Conservation (phyloP, 2,329 filamentous ascomycete species). For the Blastomyces parvus region DNA sequence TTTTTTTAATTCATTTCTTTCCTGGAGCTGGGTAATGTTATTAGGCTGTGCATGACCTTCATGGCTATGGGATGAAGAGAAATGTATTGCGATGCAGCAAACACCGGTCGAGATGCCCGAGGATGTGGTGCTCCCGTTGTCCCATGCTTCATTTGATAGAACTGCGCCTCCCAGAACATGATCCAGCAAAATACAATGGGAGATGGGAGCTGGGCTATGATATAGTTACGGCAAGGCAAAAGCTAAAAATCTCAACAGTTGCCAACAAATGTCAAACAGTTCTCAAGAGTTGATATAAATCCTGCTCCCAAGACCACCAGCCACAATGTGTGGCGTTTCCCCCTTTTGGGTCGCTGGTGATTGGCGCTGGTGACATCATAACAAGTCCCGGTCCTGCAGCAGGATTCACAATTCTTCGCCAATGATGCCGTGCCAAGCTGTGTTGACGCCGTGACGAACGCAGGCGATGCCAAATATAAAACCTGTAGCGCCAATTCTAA, state of each 20-base stretch:
- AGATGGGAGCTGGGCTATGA: not conserved
- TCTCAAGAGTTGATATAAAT: not conserved
- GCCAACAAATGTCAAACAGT: too few relatives aligned
- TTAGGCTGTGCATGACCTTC: not conserved
- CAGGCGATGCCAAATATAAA: constrained; percentile 1
- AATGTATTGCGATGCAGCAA: not conserved
- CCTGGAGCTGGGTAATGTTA: not conserved
- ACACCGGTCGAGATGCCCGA: too few relatives aligned
- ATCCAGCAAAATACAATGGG: not conserved
- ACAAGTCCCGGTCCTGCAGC: not conserved
- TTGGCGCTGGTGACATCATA: constrained; percentile 2
- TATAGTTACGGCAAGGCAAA: too few relatives aligned
- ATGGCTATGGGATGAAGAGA: not conserved
- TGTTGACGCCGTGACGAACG: not conserved
- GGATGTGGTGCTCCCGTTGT: not conserved
- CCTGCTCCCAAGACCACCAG: not conserved
- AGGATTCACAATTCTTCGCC: not conserved
- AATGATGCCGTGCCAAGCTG: not conserved
- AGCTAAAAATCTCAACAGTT: too few relatives aligned
- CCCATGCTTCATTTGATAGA: not conserved
- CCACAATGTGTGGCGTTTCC: not conserved
- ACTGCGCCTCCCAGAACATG: not conserved
- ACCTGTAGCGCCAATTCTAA: not conserved
- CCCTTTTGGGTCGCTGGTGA: not conserved
- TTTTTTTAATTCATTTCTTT: too few relatives aligned